Percentiles rank a stretch among this genome's conserved stretches.
These are phyloP conservation scores for Moniliella sp. DNA, from an alignment of 1,284 basidiomycete species.

Conservation along the genomic window DNA sequence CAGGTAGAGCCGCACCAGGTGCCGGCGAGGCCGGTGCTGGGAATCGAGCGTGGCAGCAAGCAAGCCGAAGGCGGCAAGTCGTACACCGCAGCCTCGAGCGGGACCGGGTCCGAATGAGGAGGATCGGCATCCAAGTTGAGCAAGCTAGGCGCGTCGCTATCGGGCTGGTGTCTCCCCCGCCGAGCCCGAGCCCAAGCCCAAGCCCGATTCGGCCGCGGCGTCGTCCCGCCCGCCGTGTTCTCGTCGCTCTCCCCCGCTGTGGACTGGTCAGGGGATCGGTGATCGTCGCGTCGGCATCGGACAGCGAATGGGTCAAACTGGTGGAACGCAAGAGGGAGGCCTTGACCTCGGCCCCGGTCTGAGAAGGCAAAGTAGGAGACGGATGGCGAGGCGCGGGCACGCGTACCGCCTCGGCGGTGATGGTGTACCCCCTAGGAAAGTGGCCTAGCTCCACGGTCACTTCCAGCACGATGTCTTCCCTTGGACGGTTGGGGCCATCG, in stretches of 20 bases:
- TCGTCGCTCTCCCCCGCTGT: too few species aligned
- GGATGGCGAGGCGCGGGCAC: not conserved
- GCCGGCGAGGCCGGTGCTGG: constrained; percentile 17
- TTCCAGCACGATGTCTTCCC: constrained; percentile 14
- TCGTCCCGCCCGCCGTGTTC: not conserved
- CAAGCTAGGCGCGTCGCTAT: too few species aligned
- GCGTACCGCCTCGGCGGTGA: constrained; percentile 13
- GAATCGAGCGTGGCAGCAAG: constrained; percentile 25
- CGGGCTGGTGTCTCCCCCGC: not conserved
- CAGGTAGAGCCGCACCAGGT: constrained; percentile 19
- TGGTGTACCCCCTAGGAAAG: constrained; percentile 23
- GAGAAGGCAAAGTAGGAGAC: too few species aligned
- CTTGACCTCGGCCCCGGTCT: too few species aligned
- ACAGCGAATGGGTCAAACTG: too few species aligned
- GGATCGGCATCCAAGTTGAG: too few species aligned
- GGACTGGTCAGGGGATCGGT: too few species aligned
- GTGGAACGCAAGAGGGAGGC: too few species aligned
- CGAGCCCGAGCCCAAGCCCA: not conserved
- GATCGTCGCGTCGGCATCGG: too few species aligned
- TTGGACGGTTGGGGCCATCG: not conserved
- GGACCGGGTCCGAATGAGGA: too few species aligned
- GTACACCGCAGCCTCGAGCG: constrained; percentile 12
- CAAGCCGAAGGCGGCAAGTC: constrained; percentile 29
- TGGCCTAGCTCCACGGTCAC: constrained; percentile 27
- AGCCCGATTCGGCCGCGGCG: not conserved